Percentiles rank a stretch among this genome's conserved stretches.
Conservation (phyloP, 1,284 basidiomycete species). For the Takashimella koratensis region DNA sequence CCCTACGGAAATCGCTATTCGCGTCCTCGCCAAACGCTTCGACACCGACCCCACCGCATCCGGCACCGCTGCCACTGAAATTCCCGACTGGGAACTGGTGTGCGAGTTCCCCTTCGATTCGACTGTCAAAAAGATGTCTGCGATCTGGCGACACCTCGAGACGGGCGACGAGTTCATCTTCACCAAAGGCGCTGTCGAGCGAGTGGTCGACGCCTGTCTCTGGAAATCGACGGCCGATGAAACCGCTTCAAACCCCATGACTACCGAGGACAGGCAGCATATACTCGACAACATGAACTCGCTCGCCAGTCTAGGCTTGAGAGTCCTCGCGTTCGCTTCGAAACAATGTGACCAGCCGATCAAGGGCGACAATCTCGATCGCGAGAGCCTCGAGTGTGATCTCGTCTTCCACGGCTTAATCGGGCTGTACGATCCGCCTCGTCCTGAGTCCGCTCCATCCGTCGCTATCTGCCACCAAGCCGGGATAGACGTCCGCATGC, state of each 20-base stretch:
- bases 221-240: conserved; percentile 43
- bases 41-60: conserved; percentile 39
- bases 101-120: conserved; percentile 62
- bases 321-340: conserved; percentile 51
- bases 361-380: conserved; percentile 42
- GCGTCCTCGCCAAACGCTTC: conserved; percentile 54
- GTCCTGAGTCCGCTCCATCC: conserved; percentile 61
- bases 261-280: conserved; percentile 47
- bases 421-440: conserved; percentile 67
- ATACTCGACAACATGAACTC: conserved; percentile 54
- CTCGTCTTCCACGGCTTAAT: conserved; percentile 62
- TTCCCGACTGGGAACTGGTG: too few species aligned
- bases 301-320: conserved; percentile 60
- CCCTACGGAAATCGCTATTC: conserved; percentile 64
- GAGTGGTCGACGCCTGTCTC: conserved; percentile 58
- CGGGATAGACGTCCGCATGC: conserved; percentile 65
- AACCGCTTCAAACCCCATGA: conserved; percentile 24
- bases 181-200: conserved; percentile 62
- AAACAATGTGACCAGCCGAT: conserved; percentile 50
- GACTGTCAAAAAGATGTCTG: conserved; percentile 62
- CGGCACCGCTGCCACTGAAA: too few species aligned
- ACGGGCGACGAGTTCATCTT: too few species aligned
- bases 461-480: conserved; percentile 62
- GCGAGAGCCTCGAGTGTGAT: conserved; percentile 58
- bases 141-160: conserved; percentile 52